Conservation (phyloP, 129 eudicot species). For the Helianthus tuberosus region DNA sequence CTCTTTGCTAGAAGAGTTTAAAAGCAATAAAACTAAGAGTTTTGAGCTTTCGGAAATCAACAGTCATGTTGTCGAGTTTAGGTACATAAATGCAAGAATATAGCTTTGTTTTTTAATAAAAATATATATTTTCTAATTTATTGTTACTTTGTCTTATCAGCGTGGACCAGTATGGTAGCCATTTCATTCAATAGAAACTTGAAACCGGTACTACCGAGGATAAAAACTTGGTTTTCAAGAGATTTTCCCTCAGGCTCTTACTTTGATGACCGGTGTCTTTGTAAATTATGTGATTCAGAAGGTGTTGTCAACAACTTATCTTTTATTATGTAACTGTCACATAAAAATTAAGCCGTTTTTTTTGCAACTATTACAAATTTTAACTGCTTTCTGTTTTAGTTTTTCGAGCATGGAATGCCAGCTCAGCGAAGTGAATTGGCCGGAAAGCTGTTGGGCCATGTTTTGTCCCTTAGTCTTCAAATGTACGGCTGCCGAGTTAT, state of each 20-base stretch:
- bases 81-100: conserved; percentile 37
- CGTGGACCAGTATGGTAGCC: conserved; percentile 94
- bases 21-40: too few species aligned
- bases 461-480: conserved; percentile 69
- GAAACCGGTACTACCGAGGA: conserved; percentile 88
- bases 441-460: conserved; percentile 65
- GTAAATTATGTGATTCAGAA: conserved; percentile 91
- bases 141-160: conserved; percentile 41
- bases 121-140: background rate
- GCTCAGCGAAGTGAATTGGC: conserved; percentile 70
- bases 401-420: conserved; percentile 76
- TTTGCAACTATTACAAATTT: background rate
- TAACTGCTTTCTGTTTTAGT: conserved; percentile 35
- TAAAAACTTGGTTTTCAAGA: conserved; percentile 85
- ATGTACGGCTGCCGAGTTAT: conserved; percentile 85
- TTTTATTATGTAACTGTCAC: background rate
- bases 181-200: conserved; percentile 89
- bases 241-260: conserved; percentile 81
- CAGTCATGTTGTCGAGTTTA: conserved; percentile 94
- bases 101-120: background rate
- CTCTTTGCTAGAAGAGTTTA: too few species aligned
- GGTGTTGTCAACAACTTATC: conserved; percentile 44
- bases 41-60: conserved; percentile 79
- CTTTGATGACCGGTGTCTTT: conserved; percentile 92
- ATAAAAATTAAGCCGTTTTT: background rate